These are phyloP conservation scores for Barnettozyma populi DNA, from an alignment of 805 yeast genomes.

Conservation along the genomic window DNA sequence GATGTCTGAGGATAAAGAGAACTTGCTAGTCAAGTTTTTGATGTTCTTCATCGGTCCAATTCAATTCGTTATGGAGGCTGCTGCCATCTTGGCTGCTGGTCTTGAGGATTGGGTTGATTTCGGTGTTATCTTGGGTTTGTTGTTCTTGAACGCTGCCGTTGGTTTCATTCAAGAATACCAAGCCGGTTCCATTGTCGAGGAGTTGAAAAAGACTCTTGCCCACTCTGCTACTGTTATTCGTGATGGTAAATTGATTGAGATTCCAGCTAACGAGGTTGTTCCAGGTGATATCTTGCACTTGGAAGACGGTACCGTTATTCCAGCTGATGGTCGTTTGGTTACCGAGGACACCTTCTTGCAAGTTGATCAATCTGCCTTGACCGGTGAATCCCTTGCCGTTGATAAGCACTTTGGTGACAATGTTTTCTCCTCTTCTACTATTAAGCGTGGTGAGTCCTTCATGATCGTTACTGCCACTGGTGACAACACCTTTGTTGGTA, in stretches of 20 bases:
- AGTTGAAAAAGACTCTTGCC: slow-evolving; percentile 91
- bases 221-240: slow-evolving; percentile 83
- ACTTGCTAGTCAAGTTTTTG: slow-evolving; percentile 69
- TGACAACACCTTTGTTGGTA: slow-evolving; percentile 92
- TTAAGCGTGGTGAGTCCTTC: slow-evolving; percentile 92
- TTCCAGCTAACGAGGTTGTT: slow-evolving; percentile 80
- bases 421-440: slow-evolving; percentile 87
- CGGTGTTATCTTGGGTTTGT: slow-evolving; percentile 91
- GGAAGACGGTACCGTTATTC: slow-evolving; percentile 90
- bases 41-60: slow-evolving; percentile 93
- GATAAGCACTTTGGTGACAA: slow-evolving; percentile 88
- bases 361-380: slow-evolving; percentile 93
- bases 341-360: slow-evolving; percentile 83
- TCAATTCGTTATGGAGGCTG: slow-evolving; percentile 97
- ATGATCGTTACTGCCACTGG: slow-evolving; percentile 94
- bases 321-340: slow-evolving; percentile 88
- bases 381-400: slow-evolving; percentile 96
- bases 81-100: slow-evolving; percentile 94
- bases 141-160: slow-evolving; percentile 82
- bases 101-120: slow-evolving; percentile 97
- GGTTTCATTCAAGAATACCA: slow-evolving; percentile 97
- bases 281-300: slow-evolving; percentile 92
- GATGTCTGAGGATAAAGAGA: slow-evolving; percentile 86
- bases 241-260: slow-evolving; percentile 71
- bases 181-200: slow-evolving; percentile 97